Evolutionary conservation across 2,329 filamentous ascomycete genomes (phyloP), one percentile per base, ranked within the genome.

Genomic region (Fusarium odoratissimum): DNA sequence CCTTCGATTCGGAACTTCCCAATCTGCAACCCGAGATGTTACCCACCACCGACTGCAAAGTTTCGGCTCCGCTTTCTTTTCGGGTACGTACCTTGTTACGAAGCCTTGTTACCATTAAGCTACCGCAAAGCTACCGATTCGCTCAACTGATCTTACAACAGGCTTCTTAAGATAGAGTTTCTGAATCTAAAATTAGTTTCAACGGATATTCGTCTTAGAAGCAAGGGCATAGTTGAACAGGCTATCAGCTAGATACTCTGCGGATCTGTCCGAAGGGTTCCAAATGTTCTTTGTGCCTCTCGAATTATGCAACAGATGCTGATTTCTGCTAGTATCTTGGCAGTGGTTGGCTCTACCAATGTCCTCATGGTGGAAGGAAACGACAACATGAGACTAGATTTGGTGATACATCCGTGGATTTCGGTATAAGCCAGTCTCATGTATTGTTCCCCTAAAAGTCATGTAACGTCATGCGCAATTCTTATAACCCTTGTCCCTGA

Each of bases 281-380:
- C 6, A 8, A 13, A 3, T 23, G 3, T n/a, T 16, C 21, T 41
- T 16, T 41, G 8, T 8, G 16, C 3, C 1, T 23, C 8, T n/a
- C 8, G 13, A 16, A 6, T n/a, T 5, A n/a, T 14, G 21, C 13
- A 41, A 16, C 8, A 14, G 21, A 14, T 16, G 5, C 21, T 16
- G 21, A 41, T 16, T 6, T 41, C 7, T 41, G 21, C 13, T 41
- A 9, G 40, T 8, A 10, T n/a, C 21, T 14, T 8, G 1, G 8
- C 3, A 16, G 8, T 41, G 5, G 40, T 23, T 41, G 13, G 13
- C 40, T 23, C 21, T 41, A 4, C 6, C 6, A 3, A 13, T 41
- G 8, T n/a, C 21, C 16, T 16, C n/a, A 4, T 10, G 1, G 19
- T 8, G 19, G 17, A 19, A 4, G 37, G 7, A 40, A 8, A 25